phyloP scores from a whole-genome alignment of 176 grass and related monocot genomes.

The Triticum urartu region DNA sequence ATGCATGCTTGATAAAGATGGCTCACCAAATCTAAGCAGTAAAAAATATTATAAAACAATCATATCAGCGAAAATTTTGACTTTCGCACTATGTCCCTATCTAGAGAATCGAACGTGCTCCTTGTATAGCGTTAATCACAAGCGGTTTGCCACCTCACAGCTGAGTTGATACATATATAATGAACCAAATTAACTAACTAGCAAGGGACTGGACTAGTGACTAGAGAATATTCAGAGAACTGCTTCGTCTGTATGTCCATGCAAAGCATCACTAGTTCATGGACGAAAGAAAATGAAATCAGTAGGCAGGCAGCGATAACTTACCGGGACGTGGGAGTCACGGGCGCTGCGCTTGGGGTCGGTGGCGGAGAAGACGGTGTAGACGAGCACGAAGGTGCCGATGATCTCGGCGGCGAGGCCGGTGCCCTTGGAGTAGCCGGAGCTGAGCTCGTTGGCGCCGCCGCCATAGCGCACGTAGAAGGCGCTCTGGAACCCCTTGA shows the following conservation, averaged over 20 bases:
- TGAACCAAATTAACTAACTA: neutral
- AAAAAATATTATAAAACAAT: neutral
- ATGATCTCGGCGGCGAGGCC: conserved; percentile 94
- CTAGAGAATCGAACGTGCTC: neutral
- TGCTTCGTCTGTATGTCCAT: conserved; percentile 24
- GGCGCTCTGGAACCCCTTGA: conserved; percentile 80
- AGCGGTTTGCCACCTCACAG: conserved; percentile 22
- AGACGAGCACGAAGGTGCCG: conserved; percentile 95
- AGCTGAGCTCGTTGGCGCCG: conserved; percentile 76
- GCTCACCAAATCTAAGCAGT: neutral
- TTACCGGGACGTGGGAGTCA: conserved; percentile 85
- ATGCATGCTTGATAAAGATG: conserved; percentile 18
- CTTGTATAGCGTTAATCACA: neutral
- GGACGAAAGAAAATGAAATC: neutral
- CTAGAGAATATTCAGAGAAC: neutral
- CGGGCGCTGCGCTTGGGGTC: conserved; percentile 98
- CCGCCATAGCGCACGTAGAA: conserved; percentile 74
- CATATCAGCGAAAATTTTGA: neutral
- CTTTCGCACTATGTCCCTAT: conserved; percentile 20
- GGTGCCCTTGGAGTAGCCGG: conserved; percentile 71
- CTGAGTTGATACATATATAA: neutral
- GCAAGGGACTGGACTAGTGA: neutral
- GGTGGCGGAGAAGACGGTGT: conserved; percentile 99
- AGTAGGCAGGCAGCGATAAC: conserved; percentile 22
- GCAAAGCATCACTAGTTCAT: neutral